Conservation (phyloP, 129 eudicot species). For the Ambrosia trifida region DNA sequence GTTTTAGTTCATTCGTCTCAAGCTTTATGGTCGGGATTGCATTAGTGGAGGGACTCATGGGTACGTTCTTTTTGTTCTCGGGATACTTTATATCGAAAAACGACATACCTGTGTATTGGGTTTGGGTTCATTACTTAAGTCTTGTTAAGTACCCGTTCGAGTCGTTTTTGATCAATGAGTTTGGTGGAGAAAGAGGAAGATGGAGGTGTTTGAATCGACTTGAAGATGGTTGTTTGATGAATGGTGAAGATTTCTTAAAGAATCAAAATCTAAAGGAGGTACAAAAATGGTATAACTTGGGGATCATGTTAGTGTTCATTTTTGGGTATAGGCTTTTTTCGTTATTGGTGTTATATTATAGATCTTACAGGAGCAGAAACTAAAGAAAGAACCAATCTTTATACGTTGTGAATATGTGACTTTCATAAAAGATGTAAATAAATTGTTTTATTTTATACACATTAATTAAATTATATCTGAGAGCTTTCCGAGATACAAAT, state of each 20-base stretch:
- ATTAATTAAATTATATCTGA: too few species aligned
- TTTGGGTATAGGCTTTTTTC: slow-evolving; percentile 56
- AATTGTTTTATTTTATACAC: too few species aligned
- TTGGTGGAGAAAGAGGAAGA: slow-evolving; percentile 50
- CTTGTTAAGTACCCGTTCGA: slow-evolving; percentile 80
- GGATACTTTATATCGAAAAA: slow-evolving; percentile 73
- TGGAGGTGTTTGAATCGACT: slow-evolving; percentile 49
- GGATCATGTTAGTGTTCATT: slow-evolving; percentile 60
- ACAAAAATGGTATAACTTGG: slow-evolving; percentile 61
- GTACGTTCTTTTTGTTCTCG: slow-evolving; percentile 74
- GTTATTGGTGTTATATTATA: slow-evolving; percentile 48
- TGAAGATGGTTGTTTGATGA: slow-evolving; percentile 50
- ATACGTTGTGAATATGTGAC: background rate
- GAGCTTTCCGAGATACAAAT: too few species aligned
- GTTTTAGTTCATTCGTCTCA: slow-evolving; percentile 58
- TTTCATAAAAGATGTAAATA: too few species aligned
- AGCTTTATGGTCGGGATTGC: slow-evolving; percentile 61
- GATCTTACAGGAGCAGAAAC: slow-evolving; percentile 42
- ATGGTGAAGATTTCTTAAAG: slow-evolving; percentile 53
- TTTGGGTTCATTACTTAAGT: slow-evolving; percentile 63
- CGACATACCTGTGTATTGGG: slow-evolving; percentile 60
- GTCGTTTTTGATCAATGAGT: slow-evolving; percentile 67
- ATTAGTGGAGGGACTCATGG: slow-evolving; percentile 55
- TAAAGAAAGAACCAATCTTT: slow-evolving; percentile 19
- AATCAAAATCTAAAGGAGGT: slow-evolving; percentile 52